A percentile compares a stretch with the other conserved stretches of the same genome.
Evolutionary conservation across 345 rosid genomes (phyloP).

Genomic region (Fremontodendron californicum): DNA sequence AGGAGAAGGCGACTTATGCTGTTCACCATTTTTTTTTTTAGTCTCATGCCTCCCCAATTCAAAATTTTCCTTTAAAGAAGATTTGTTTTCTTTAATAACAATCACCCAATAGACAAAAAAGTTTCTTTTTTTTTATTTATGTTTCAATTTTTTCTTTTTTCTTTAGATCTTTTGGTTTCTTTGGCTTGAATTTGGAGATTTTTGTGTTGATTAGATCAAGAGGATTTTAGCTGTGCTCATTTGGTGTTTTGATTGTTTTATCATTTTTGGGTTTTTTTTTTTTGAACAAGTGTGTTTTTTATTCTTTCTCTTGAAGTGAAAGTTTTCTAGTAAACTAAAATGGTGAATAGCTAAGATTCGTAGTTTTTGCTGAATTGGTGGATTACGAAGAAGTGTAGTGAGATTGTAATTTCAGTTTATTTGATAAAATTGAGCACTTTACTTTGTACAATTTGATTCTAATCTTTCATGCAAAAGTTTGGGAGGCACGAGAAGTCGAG

Average conservation of each 20-base stretch:
- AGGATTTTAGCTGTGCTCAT: not conserved
- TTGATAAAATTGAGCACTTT: not conserved
- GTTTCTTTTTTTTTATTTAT: too few relatives aligned
- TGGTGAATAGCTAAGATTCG: not conserved
- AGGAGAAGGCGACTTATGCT: too few relatives aligned
- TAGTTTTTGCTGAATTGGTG: constrained; percentile 2
- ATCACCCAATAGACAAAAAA: too few relatives aligned
- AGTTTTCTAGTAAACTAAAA: not conserved
- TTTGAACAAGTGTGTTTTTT: too few relatives aligned
- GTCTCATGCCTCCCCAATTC: too few relatives aligned
- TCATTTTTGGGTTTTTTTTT: constrained; percentile 7
- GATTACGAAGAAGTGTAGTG: not conserved
- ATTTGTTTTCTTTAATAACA: too few relatives aligned
- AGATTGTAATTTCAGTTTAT: not conserved
- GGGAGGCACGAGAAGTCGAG: not conserved
- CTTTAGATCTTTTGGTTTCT: constrained; percentile 7
- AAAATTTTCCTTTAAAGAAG: too few relatives aligned
- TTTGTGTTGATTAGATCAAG: constrained; percentile 23
- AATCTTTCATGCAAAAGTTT: not conserved
- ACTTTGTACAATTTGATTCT: not conserved
- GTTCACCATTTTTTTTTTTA: too few relatives aligned
- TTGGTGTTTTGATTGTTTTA: not conserved
- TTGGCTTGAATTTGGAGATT: constrained; percentile 20
- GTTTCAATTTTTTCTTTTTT: too few relatives aligned
- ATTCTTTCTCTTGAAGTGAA: not conserved